These are phyloP conservation scores for Platismatia glauca DNA, from an alignment of 495 filamentous ascomycete genomes.

Conservation along the genomic window DNA sequence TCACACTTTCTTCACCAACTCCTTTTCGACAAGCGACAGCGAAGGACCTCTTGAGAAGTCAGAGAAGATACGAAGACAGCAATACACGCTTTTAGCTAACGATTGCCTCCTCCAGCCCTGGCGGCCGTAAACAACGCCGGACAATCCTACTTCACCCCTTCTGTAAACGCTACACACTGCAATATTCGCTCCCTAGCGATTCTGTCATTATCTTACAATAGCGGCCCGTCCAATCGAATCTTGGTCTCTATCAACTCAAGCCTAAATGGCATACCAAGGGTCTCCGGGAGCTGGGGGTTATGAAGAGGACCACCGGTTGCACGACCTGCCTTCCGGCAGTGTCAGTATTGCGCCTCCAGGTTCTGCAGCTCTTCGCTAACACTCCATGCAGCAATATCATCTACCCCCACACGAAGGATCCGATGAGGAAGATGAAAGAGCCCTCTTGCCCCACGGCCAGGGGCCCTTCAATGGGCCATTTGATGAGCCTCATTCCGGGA, in stretches of 20 bases:
- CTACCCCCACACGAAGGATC: constrained; percentile 44
- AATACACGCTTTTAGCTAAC: not conserved
- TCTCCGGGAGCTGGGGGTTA: constrained; percentile 32
- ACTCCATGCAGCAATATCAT: constrained; percentile 39
- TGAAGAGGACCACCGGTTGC: constrained; percentile 53
- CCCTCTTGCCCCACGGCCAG: constrained; percentile 60
- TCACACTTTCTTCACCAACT: not conserved
- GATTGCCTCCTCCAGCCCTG: constrained; percentile 7
- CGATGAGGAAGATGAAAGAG: constrained; percentile 68
- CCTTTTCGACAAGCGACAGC: not conserved
- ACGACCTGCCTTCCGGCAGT: constrained; percentile 55
- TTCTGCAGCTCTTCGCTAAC: constrained; percentile 13
- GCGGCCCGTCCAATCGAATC: not conserved
- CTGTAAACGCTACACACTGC: not conserved
- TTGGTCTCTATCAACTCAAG: constrained; percentile 15
- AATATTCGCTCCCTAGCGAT: not conserved
- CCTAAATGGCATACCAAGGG: constrained; percentile 47
- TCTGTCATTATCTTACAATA: not conserved
- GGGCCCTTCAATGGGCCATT: constrained; percentile 56
- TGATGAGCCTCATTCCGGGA: constrained; percentile 58
- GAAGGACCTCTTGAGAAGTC: not conserved
- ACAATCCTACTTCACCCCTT: not conserved
- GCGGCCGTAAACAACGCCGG: constrained; percentile 2
- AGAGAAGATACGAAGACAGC: not conserved
- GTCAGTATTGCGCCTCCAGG: constrained; percentile 37